These are phyloP conservation scores for Sarocladiaceae sp. DNA, from an alignment of 2,329 filamentous ascomycete species.

Conservation along the genomic window DNA sequence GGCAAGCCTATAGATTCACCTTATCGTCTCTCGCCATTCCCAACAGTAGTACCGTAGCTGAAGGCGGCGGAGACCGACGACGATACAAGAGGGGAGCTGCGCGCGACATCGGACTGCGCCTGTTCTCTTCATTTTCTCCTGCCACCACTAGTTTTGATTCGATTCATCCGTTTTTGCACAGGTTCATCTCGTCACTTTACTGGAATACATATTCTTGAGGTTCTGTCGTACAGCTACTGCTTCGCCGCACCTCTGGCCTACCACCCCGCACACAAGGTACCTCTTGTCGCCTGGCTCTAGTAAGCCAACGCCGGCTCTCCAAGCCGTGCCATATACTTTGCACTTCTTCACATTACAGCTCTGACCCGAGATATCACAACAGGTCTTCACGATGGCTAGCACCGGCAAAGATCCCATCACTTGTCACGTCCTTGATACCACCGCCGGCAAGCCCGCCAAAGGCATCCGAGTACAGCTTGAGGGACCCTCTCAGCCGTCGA, in stretches of 20 bases:
- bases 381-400: neutral
- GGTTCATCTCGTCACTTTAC: too few relatives aligned
- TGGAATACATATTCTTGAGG: too few relatives aligned
- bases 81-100: neutral
- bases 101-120: neutral
- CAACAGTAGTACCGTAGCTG: neutral
- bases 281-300: too few relatives aligned
- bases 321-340: too few relatives aligned
- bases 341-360: neutral
- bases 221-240: too few relatives aligned
- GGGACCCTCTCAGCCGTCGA: slow-evolving; percentile 29
- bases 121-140: neutral
- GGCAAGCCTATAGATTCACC: too few relatives aligned
- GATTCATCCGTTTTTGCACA: too few relatives aligned
- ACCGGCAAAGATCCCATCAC: slow-evolving; percentile 63
- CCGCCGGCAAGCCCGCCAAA: slow-evolving; percentile 64
- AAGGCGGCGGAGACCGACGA: slow-evolving; percentile 7
- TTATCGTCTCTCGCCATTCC: neutral
- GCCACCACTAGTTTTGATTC: too few relatives aligned
- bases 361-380: neutral
- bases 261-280: too few relatives aligned
- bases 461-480: slow-evolving; percentile 64
- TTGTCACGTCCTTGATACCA: slow-evolving; percentile 83
- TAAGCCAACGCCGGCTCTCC: too few relatives aligned
- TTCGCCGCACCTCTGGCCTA: too few relatives aligned